A percentile compares a stretch with the other conserved stretches of the same genome.
Evolutionary conservation across 2,329 filamentous ascomycete genomes (phyloP).

Genomic region (Calycina herbarum): DNA sequence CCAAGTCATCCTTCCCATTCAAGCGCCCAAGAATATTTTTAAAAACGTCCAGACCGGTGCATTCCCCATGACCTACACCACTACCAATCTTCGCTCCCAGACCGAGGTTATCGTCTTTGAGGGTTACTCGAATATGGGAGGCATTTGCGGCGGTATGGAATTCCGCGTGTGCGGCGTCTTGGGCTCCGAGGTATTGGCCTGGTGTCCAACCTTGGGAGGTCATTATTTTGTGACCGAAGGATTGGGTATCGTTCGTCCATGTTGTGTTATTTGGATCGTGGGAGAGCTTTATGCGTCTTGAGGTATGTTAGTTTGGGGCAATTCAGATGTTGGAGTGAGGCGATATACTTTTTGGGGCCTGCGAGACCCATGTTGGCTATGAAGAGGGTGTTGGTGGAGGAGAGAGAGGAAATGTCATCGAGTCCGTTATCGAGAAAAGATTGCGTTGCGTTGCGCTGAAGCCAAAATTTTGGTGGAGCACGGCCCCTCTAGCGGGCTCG

Average conservation of each 20-base stretch:
- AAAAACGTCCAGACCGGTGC: slow-evolving; percentile 84
- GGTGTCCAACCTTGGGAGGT: slow-evolving; percentile 87
- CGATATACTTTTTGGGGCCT: slow-evolving; percentile 62
- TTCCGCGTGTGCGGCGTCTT: slow-evolving; percentile 71
- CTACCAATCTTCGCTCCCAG: slow-evolving; percentile 78
- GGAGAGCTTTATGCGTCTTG: slow-evolving; percentile 65
- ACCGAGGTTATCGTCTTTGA: slow-evolving; percentile 91
- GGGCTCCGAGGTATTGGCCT: slow-evolving; percentile 77
- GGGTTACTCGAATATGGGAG: slow-evolving; percentile 77
- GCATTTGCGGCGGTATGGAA: slow-evolving; percentile 78
- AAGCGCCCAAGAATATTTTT: slow-evolving; percentile 83
- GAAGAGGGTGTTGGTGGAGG: slow-evolving; percentile 1
- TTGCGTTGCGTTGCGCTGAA: slow-evolving; percentile 15
- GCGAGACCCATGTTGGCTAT: slow-evolving; percentile 62
- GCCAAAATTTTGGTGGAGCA: slow-evolving; percentile 26
- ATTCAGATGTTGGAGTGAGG: slow-evolving; percentile 32
- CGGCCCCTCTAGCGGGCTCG: slow-evolving; percentile 17
- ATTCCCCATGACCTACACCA: slow-evolving; percentile 63
- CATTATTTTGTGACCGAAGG: slow-evolving; percentile 89
- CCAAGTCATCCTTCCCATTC: slow-evolving; percentile 81
- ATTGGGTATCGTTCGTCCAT: slow-evolving; percentile 80
- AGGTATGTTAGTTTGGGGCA: slow-evolving; percentile 43
- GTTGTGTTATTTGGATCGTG: slow-evolving; percentile 93
- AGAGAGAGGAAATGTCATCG: not conserved
- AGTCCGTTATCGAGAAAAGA: slow-evolving; percentile 24